Conservation (phyloP, 768 basidiomycete genomes). For the Boletus rubroflammeus region DNA sequence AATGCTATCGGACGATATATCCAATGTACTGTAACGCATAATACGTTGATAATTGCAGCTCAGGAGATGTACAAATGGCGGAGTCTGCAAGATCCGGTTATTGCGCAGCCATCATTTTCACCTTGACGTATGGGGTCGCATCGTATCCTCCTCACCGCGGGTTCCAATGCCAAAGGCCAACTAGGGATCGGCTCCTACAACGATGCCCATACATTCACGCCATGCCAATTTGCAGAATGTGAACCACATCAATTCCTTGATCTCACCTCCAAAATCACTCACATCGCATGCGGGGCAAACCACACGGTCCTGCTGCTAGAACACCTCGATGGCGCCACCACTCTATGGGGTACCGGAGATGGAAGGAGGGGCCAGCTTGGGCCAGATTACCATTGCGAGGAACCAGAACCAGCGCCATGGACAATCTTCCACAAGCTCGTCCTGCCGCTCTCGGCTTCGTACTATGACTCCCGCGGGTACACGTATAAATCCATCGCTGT, state of each 20-base stretch:
- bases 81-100: background rate
- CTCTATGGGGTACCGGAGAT: constrained; percentile 77
- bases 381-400: constrained; percentile 21
- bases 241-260: constrained; percentile 24
- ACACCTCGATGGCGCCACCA: constrained; percentile 29
- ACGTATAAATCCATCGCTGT: constrained; percentile 51
- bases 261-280: constrained; percentile 33
- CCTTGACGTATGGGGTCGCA: background rate
- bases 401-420: constrained; percentile 7
- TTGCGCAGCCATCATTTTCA: background rate
- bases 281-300: constrained; percentile 70
- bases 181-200: constrained; percentile 38
- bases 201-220: constrained; percentile 39
- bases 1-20: constrained; percentile 13
- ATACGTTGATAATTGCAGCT: background rate
- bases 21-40: constrained; percentile 17
- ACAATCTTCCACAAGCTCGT: constrained; percentile 48
- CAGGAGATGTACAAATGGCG: background rate
- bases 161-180: constrained; percentile 50
- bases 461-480: constrained; percentile 38
- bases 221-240: constrained; percentile 33
- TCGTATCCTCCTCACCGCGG: constrained; percentile 36
- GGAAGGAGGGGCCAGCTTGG: constrained; percentile 73
- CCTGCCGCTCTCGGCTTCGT: constrained; percentile 33
- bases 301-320: constrained; percentile 69